Conservation (phyloP, 225 moss, liverwort and hornwort species). For the Lunularia cruciata region DNA sequence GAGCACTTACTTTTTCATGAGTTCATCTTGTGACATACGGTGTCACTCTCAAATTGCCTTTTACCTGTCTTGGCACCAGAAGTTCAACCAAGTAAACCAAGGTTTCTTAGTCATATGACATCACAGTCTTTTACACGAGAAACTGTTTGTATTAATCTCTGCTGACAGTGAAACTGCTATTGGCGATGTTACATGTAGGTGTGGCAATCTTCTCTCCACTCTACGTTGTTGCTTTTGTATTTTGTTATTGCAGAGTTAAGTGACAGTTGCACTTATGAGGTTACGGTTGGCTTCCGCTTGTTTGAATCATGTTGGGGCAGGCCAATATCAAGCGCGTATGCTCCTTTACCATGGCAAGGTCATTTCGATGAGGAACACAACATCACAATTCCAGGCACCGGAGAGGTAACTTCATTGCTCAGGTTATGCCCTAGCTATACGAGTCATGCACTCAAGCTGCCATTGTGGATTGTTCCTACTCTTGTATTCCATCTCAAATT, state of each 20-base stretch:
- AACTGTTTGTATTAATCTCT: no score
- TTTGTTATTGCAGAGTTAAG: neutral
- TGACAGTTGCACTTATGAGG: no score
- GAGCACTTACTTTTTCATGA: no score
- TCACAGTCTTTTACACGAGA: no score
- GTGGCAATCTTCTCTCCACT: no score
- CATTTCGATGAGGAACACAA: constrained; percentile 81
- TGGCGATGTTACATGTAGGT: no score
- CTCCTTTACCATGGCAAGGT: constrained; percentile 90
- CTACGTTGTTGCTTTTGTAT: neutral
- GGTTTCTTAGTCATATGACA: no score
- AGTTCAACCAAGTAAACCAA: no score
- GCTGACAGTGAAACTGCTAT: no score
- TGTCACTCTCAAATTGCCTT: no score
- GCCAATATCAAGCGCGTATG: constrained; percentile 66
- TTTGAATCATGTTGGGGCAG: constrained; percentile 40
- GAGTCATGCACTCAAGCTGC: neutral
- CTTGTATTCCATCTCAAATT: constrained; percentile 2
- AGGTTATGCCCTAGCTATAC: neutral
- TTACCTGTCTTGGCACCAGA: no score
- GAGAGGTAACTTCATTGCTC: constrained; percentile 57
- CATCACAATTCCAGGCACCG: constrained; percentile 61
- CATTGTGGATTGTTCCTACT: neutral
- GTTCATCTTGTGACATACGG: no score
- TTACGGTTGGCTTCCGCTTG: neutral